Conservation (phyloP, 1,284 basidiomycete species). For the Ganoderma multipileum region DNA sequence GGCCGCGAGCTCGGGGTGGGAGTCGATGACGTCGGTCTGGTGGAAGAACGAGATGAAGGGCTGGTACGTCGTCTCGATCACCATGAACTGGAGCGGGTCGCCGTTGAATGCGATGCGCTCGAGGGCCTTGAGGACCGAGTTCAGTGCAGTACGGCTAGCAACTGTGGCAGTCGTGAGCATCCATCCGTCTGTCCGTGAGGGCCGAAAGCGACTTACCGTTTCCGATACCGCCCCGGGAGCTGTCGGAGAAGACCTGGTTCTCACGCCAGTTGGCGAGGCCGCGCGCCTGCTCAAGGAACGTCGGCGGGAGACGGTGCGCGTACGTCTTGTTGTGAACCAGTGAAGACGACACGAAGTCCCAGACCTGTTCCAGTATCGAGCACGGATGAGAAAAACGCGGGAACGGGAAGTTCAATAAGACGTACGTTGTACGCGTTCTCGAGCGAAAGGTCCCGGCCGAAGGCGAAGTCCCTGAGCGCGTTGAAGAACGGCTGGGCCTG, state of each 20-base stretch:
- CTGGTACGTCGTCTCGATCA: constrained; percentile 85
- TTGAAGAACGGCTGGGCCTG: constrained; percentile 71
- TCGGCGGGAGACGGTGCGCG: constrained; percentile 74
- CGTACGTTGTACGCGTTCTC: constrained; percentile 82
- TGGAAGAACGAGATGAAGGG: constrained; percentile 89
- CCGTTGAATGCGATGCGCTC: constrained; percentile 80
- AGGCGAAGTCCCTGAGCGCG: constrained; percentile 69
- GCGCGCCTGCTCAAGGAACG: constrained; percentile 72
- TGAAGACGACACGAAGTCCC: constrained; percentile 79
- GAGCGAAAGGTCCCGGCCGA: constrained; percentile 69
- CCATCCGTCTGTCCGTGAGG: neutral
- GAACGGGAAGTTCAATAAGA: constrained; percentile 8
- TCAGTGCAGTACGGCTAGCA: constrained; percentile 79
- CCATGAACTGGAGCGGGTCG: constrained; percentile 78
- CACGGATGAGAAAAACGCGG: neutral
- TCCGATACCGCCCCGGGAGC: constrained; percentile 67
- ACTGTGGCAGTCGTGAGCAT: constrained; percentile 49
- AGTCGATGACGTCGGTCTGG: constrained; percentile 67
- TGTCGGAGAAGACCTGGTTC: constrained; percentile 74
- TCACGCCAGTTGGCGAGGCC: constrained; percentile 82
- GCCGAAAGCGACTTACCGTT: constrained; percentile 57
- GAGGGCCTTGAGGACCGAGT: constrained; percentile 73
- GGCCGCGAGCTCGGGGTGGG: constrained; percentile 63
- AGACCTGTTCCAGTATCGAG: constrained; percentile 53
- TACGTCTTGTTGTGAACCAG: constrained; percentile 83